Evolutionary conservation across 2,329 filamentous ascomycete species (phyloP), one percentile per base, ranked within the genome.

Genomic region (Diaporthe vexans): DNA sequence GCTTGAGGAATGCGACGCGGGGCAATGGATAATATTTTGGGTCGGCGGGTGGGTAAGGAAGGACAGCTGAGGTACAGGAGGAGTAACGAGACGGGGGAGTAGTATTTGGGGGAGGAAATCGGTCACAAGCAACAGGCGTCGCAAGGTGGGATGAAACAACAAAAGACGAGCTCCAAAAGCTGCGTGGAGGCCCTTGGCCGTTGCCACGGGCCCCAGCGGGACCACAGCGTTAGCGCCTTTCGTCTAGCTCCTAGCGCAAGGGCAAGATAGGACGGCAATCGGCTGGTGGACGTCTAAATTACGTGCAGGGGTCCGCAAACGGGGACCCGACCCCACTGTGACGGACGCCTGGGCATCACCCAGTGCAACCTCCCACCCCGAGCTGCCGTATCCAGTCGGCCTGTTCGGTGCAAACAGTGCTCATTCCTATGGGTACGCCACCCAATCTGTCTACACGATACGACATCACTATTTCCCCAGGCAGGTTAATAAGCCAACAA

Each of bases 91-190:
- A 58, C 33, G 21, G 35, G 35, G n/a, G 37, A 40, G 37, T 40
- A 48, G 46, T 48, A 37, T 61, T 24, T 61, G 40, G 40, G 35
- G 37, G 37, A 43, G 58, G 37, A 40, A 33, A 48, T 48, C 59
- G 26, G 59, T 63, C 37, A 63, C 59, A 63, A 46, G 37, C 59
- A 63, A 63, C 37, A 6, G 46, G 35, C 9, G 63, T 68, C 63
- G 63, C 63, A 67, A 67, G 46, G 63, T 67, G 63, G 63, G 48
- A 68, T 68, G 63, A 68, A 68, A 68, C 63, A 68, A 68, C 63
- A 68, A 68, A 54, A 68, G 63, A 54, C 33, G 63, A 68, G 63
- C 63, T 68, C 48, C 29, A 8, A 21, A 19, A 67, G 63, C 61
- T 35, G 61, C 61, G 35, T 15, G 43, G 46, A 67, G 43, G 63